Percentiles rank a stretch among this genome's conserved stretches.
Evolutionary conservation across 768 basidiomycete species (phyloP).

Genomic region (Tricholoma matsutake): DNA sequence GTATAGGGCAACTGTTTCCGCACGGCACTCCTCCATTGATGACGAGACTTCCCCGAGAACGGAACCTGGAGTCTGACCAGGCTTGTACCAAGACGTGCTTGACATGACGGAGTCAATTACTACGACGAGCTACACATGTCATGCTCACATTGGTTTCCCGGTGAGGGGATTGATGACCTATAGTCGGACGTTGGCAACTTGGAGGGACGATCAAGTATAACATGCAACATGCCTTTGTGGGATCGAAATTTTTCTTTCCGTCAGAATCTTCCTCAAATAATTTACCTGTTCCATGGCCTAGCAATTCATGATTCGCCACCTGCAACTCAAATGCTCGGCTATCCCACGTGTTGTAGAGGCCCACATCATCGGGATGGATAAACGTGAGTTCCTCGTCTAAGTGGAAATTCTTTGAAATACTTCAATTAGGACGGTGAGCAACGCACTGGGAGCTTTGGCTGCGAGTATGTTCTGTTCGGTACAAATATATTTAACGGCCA

Average conservation of each 20-base stretch:
- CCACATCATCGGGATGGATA: constrained; percentile 74
- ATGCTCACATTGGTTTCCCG: constrained; percentile 62
- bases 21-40: constrained; percentile 92
- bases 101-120: neutral
- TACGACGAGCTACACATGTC: neutral
- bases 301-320: constrained; percentile 86
- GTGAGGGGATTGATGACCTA: constrained; percentile 83
- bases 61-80: constrained; percentile 79
- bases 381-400: constrained; percentile 78
- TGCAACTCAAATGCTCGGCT: constrained; percentile 79
- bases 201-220: neutral
- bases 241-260: constrained; percentile 82
- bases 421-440: neutral
- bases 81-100: constrained; percentile 84
- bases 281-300: constrained; percentile 85
- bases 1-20: constrained; percentile 82
- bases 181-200: neutral
- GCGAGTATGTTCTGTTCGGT: constrained; percentile 68
- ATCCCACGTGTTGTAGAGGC: constrained; percentile 76
- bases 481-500: neutral
- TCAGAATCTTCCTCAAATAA: constrained; percentile 73
- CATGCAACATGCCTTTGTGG: constrained; percentile 43
- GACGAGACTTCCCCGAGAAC: constrained; percentile 86
- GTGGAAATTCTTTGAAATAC: neutral
- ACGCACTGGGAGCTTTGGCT: constrained; percentile 79